Evolutionary conservation across 305 asterid genomes (phyloP).

Genomic region (Solanum aculeatissimum): DNA sequence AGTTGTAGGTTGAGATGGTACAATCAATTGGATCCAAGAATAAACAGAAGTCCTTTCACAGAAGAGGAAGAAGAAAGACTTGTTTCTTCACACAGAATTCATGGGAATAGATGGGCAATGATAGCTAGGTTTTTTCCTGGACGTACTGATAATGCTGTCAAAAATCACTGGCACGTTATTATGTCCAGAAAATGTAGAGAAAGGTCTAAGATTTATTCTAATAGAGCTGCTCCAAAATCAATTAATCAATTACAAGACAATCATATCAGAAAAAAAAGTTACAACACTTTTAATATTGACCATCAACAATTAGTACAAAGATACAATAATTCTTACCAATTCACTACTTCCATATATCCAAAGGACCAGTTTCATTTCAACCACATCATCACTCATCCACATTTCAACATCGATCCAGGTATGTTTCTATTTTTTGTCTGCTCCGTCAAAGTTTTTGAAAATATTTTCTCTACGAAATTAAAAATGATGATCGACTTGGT

Average conservation of each 20-base stretch:
- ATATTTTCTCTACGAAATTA: neutral
- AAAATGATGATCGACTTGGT: neutral
- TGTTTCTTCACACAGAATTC: conserved; percentile 5
- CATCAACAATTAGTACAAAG: neutral
- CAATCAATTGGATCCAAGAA: conserved; percentile 21
- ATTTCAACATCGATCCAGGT: neutral
- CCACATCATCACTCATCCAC: neutral
- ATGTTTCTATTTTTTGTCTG: neutral
- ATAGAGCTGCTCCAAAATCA: neutral
- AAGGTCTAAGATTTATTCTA: neutral
- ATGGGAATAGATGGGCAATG: conserved; percentile 22
- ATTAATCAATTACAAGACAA: neutral
- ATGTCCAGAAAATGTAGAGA: conserved; percentile 18
- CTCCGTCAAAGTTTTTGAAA: neutral
- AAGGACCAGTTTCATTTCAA: neutral
- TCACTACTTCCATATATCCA: neutral
- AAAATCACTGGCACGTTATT: conserved; percentile 28
- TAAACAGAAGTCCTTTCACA: conserved; percentile 7
- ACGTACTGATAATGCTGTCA: conserved; percentile 24
- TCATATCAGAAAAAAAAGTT: neutral
- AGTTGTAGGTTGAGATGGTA: conserved; percentile 25
- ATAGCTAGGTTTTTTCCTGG: conserved; percentile 16
- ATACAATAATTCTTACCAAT: neutral
- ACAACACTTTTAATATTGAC: neutral
- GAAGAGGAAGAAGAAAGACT: conserved; percentile 21